Conservation (phyloP, 306 rosid genomes). For the Lathyrus oleraceus region DNA sequence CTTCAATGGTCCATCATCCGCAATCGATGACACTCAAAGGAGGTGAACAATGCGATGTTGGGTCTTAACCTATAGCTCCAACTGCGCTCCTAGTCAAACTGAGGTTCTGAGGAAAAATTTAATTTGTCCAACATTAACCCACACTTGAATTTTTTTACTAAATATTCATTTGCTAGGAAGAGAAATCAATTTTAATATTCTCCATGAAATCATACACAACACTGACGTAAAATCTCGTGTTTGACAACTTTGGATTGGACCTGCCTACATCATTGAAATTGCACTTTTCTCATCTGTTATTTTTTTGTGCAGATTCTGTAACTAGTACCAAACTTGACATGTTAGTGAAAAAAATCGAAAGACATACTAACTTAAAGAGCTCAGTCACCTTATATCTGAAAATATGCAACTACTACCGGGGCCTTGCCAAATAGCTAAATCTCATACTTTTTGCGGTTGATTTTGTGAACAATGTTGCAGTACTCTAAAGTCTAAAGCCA, state of each 20-base stretch:
- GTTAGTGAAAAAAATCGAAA: slow-evolving; percentile 4
- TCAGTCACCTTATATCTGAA: not conserved
- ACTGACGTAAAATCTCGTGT: not conserved
- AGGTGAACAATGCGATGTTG: not conserved
- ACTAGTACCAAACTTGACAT: not conserved
- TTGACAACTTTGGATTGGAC: not conserved
- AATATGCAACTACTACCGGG: no score
- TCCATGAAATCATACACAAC: not conserved
- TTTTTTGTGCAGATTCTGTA: not conserved
- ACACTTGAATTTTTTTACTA: not conserved
- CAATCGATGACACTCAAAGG: not conserved
- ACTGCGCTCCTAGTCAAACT: not conserved
- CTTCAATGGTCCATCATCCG: no score
- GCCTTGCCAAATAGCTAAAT: no score
- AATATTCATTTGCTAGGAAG: not conserved
- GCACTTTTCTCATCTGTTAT: not conserved
- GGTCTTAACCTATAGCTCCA: not conserved
- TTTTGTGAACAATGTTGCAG: not conserved
- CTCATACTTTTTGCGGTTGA: no score
- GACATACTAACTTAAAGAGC: not conserved
- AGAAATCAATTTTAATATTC: not conserved
- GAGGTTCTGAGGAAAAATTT: not conserved
- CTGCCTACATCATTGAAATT: not conserved
- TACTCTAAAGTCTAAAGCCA: not conserved
- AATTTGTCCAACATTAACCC: not conserved